Base-by-base conservation (phyloP, 768 basidiomycete genomes). In the Tricholomella constricta region DNA sequence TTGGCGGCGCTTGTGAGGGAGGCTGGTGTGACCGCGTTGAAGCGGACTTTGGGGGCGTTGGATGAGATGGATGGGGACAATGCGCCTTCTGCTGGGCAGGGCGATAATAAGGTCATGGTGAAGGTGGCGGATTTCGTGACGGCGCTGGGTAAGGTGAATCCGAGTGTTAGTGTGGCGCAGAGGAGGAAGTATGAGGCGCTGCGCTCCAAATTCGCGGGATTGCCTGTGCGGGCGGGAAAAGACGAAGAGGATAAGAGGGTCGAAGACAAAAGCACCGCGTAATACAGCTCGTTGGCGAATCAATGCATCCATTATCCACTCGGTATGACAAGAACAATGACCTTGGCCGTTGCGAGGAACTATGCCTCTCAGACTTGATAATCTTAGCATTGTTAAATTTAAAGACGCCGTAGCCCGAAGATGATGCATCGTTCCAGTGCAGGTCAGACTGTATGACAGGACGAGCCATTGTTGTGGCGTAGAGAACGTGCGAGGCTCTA, bases 1-100 rank as follows among this genome's bases (percentile, higher is more conserved):
- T 74, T 97, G 5, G 91, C 94, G 1, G 84, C 92, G 2, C 72
- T 96, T 23, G 89, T 95, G 10, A 75, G 94, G 35, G 94, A 97
- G 69, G 92, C 94, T 0, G 94, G 91, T 3, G 93, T 96, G 1
- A 71, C 79, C n/a, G 92, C 94, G 0, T 71, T 98, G 51, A 80
- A 81, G 54, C 76, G 85, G 1, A 80, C 81, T 2, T 69, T 91
- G 19, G 91, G 90, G 4, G 78, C 81, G 20, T 75, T 92, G 51
- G 86, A 88, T 54, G 70, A 75, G 51, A 78, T 89, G 72, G 84
- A 83, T 2, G 72, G 65, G 11, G 63, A 56, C 10, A 65, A 52
- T 11, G 57, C 36, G 1, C 63, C 44, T n/a, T n/a, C n/a, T 9
- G 59, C 41, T 20, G 32, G 34, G 17, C 46, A 37, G n/a, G 62